Percentiles rank a stretch among this genome's conserved stretches.
phyloP scores from a whole-genome alignment of 1,284 basidiomycete genomes.

The Serendipita sp. region DNA sequence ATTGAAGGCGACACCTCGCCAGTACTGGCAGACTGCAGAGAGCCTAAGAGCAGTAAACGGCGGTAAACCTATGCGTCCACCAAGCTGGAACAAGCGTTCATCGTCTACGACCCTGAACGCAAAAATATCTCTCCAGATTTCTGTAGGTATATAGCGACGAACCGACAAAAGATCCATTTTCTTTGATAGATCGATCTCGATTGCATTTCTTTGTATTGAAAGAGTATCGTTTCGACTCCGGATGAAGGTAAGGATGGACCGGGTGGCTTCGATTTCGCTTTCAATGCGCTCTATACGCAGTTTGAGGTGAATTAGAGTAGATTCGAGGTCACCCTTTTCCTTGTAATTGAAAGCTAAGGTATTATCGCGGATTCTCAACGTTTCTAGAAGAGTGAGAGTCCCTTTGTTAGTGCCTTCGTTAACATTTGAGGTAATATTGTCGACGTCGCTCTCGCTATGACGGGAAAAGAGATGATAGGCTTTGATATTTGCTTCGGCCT shows the following conservation, averaged over 20 bases:
- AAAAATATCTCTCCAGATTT: not conserved
- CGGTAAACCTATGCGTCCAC: not conserved
- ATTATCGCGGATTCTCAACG: too few species aligned
- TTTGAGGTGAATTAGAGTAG: conserved; percentile 11
- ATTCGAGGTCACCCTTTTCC: conserved; percentile 57
- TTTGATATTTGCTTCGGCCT: too few species aligned
- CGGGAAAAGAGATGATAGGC: too few species aligned
- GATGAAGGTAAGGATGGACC: conserved; percentile 29
- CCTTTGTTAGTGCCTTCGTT: too few species aligned
- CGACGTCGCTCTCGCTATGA: too few species aligned
- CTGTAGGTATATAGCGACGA: not conserved
- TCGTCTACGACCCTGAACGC: not conserved
- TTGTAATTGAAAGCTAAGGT: conserved; percentile 57
- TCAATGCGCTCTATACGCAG: conserved; percentile 35
- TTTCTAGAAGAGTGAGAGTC: too few species aligned
- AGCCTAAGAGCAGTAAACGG: not conserved
- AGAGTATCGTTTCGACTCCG: conserved; percentile 11
- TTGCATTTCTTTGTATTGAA: too few species aligned
- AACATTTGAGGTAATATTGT: too few species aligned
- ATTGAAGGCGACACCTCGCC: not conserved
- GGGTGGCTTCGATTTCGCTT: conserved; percentile 94
- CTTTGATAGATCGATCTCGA: not conserved
- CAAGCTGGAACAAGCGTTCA: not conserved
- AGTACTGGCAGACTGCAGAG: not conserved
- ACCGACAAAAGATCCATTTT: not conserved